Evolutionary conservation across 1,139 yeast species (phyloP), one percentile per base, ranked within the genome.

Genomic region (Meyerozyma elateridarum): DNA sequence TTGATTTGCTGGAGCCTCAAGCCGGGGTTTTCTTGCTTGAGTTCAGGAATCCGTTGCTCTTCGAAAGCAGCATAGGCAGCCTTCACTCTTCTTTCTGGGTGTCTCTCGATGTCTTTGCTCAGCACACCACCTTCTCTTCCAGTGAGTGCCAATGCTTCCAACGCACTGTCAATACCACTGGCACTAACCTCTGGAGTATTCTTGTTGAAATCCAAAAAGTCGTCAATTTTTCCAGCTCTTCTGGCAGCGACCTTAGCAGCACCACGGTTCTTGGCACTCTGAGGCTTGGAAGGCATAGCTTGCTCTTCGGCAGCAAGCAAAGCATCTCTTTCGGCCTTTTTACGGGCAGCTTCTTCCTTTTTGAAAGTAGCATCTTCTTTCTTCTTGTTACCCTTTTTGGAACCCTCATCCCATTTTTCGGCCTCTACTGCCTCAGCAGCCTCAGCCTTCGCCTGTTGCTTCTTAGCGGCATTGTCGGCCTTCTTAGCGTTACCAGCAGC

Each of bases 71-170:
- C 70, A 40, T 68, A 68, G 0, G 95, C 95, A 12, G 93, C 88
- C 64, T 85, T 85, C 56, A 80, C 84, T 53, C 95, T 73, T 58
- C 94, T 73, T 62, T 85, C 95, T 7, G 95, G 95, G 47, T 85
- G 95, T 55, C 87, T 79, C 43, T 85, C 95, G 36, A 85, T 64
- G 36, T 79, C 85, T 50, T 78, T 82, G 41, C 69, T 64, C 25
- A 61, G 57, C 26, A 76, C 71, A 32, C 78, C 82, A 27, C 72
- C 76, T 31, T 68, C 74, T 36, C 63, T 70, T 30, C 67, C 60
- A 15, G 83, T 73, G 52, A 85, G 65, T 5, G 84, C 70, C 53
- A 85, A 67, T 3, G 94, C 94, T 34, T 83, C 87, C 46, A 85
- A 64, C 1, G 93, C 93, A 48, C 74, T 74, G 42, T 85, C 95